These are phyloP conservation scores for Penicillium bialowiezense DNA, from an alignment of 495 filamentous ascomycete species.

Conservation along the genomic window DNA sequence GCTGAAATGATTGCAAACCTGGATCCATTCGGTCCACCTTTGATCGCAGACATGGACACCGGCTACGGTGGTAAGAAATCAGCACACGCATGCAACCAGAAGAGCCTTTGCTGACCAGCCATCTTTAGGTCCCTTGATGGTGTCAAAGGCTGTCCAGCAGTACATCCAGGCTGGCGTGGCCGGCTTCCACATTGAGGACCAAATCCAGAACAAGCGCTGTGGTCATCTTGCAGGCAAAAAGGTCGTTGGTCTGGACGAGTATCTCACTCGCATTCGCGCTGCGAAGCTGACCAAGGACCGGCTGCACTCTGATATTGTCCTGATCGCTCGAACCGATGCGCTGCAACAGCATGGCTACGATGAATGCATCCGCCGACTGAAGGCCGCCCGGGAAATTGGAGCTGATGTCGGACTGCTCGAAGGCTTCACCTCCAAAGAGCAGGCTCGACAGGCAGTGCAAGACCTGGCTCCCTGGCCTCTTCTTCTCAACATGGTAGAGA, in stretches of 20 bases:
- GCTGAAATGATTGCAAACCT: slow-evolving; percentile 65
- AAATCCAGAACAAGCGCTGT: slow-evolving; percentile 64
- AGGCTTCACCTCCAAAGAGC: slow-evolving; percentile 55
- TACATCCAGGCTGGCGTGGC: slow-evolving; percentile 69
- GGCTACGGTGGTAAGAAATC: slow-evolving; percentile 54
- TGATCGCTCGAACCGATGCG: slow-evolving; percentile 69
- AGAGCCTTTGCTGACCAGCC: not conserved
- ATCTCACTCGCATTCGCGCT: slow-evolving; percentile 54
- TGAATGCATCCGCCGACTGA: slow-evolving; percentile 54
- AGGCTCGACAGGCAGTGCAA: slow-evolving; percentile 49
- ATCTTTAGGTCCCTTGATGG: slow-evolving; percentile 52
- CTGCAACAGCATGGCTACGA: slow-evolving; percentile 63
- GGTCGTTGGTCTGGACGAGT: slow-evolving; percentile 53
- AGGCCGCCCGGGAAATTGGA: slow-evolving; percentile 53
- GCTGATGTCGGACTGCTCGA: slow-evolving; percentile 67
- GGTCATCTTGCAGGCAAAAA: slow-evolving; percentile 62
- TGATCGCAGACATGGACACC: slow-evolving; percentile 73
- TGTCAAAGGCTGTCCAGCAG: slow-evolving; percentile 59
- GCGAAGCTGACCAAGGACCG: slow-evolving; percentile 47
- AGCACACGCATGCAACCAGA: not conserved
- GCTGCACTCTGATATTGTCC: slow-evolving; percentile 56
- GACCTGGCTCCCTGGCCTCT: slow-evolving; percentile 58
- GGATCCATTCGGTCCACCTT: slow-evolving; percentile 51
- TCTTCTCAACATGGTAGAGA: slow-evolving; percentile 62
- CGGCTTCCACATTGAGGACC: slow-evolving; percentile 71